Evolutionary conservation across 179 eudicot genomes (phyloP).

Genomic region (Beta lomatogona): DNA sequence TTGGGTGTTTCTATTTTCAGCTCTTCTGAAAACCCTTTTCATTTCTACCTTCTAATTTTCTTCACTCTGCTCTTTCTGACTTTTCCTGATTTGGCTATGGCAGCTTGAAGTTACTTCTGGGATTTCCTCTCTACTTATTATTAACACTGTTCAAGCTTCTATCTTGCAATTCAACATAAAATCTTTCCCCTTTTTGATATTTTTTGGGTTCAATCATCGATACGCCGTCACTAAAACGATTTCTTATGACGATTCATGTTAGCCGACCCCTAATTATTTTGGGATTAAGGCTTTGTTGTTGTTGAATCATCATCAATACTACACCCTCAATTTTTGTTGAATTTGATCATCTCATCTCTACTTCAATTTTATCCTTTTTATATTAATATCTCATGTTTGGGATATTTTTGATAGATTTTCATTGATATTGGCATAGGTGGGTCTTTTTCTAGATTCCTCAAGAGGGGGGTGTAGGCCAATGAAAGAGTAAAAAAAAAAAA

Average conservation of each 20-base stretch:
- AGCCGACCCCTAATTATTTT: no score
- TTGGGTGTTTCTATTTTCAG: conserved; percentile 36
- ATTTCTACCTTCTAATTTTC: not conserved
- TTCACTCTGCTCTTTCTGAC: conserved; percentile 16
- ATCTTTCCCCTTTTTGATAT: not conserved
- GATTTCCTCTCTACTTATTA: conserved; percentile 2
- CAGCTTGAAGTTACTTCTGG: not conserved
- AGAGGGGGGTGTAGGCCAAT: conserved; percentile 35
- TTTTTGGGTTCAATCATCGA: not conserved
- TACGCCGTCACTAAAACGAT: not conserved
- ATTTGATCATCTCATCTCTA: no score
- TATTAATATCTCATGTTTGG: not conserved
- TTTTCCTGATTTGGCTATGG: conserved; percentile 34
- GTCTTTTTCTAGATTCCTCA: conserved; percentile 76
- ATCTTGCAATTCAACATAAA: conserved; percentile 13
- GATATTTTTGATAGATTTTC: conserved; percentile 42
- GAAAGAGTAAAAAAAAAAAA: conserved; percentile 16
- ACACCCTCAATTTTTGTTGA: no score
- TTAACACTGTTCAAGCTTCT: conserved; percentile 9
- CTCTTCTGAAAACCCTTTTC: conserved; percentile 21
- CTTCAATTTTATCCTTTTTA: no score
- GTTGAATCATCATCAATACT: no score
- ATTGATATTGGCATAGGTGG: conserved; percentile 44
- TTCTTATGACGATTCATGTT: no score
- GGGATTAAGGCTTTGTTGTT: no score